phyloP scores from a whole-genome alignment of 2,329 filamentous ascomycete species.

The Conoideocrella luteorostrata region DNA sequence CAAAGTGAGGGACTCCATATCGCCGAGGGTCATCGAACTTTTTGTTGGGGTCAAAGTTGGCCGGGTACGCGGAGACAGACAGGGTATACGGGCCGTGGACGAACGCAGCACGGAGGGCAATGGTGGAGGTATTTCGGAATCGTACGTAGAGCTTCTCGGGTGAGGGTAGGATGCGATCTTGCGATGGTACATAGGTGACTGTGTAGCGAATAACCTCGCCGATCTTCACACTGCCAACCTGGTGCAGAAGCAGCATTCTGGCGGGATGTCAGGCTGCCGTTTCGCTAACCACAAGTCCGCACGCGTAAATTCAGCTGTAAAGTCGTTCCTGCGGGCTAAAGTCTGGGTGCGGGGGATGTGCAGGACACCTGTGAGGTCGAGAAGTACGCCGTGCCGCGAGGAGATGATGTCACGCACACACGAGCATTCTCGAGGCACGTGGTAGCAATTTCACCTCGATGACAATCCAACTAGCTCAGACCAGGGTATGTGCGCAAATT shows the following conservation, averaged over 20 bases:
- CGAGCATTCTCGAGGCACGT: not conserved
- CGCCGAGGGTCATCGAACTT: constrained; percentile 64
- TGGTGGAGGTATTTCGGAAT: constrained; percentile 85
- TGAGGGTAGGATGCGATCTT: constrained; percentile 83
- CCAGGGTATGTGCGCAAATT: too few relatives aligned
- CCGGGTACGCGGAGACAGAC: constrained; percentile 78
- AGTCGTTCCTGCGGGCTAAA: too few relatives aligned
- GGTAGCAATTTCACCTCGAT: too few relatives aligned
- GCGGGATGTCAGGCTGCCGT: too few relatives aligned
- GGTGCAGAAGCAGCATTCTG: constrained; percentile 81
- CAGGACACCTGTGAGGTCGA: not conserved
- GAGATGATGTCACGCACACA: not conserved
- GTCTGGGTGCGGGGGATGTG: too few relatives aligned
- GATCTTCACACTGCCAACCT: constrained; percentile 85
- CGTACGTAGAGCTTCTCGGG: constrained; percentile 76
- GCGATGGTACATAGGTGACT: constrained; percentile 82
- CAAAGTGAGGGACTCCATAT: constrained; percentile 81
- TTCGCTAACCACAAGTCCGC: too few relatives aligned
- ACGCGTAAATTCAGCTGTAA: too few relatives aligned
- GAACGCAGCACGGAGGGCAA: constrained; percentile 88
- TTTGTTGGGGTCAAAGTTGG: constrained; percentile 74
- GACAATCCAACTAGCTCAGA: too few relatives aligned
- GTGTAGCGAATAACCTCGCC: constrained; percentile 91
- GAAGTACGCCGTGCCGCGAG: not conserved
- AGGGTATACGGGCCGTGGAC: constrained; percentile 93